phyloP scores from a whole-genome alignment of 441 rosid genomes.

The Omphalea diandra region DNA sequence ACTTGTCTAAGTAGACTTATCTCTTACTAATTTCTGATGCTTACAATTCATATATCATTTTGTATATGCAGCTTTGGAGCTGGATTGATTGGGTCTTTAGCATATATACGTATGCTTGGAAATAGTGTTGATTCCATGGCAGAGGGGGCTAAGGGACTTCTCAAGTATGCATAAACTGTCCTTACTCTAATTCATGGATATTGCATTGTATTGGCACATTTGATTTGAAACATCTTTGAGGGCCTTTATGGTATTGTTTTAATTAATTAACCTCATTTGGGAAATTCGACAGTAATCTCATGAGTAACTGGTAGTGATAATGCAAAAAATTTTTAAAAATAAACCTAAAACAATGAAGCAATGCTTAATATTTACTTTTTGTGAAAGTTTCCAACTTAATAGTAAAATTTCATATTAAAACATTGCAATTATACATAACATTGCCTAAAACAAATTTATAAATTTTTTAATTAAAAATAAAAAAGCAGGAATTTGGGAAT shows the following conservation, averaged over 20 bases:
- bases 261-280: not conserved
- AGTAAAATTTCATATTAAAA: not conserved
- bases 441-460: no score
- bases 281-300: no score
- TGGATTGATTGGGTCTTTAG: conserved; percentile 72
- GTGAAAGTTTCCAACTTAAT: not conserved
- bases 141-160: conserved; percentile 71
- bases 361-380: no score
- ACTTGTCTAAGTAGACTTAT: no score
- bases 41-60: conserved; percentile 3
- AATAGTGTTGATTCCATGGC: conserved; percentile 78
- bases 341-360: not conserved
- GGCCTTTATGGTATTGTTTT: not conserved
- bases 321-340: no score
- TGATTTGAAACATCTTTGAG: not conserved
- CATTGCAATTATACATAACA: not conserved
- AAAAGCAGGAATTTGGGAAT: no score
- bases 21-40: not conserved
- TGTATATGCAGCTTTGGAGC: conserved; percentile 60
- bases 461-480: no score
- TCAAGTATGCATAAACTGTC: conserved; percentile 49
- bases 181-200: not conserved
- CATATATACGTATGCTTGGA: conserved; percentile 82
- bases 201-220: not conserved
- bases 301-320: no score